Base-by-base conservation (phyloP, 805 yeast species). In the Starmerella stigmatis region DNA sequence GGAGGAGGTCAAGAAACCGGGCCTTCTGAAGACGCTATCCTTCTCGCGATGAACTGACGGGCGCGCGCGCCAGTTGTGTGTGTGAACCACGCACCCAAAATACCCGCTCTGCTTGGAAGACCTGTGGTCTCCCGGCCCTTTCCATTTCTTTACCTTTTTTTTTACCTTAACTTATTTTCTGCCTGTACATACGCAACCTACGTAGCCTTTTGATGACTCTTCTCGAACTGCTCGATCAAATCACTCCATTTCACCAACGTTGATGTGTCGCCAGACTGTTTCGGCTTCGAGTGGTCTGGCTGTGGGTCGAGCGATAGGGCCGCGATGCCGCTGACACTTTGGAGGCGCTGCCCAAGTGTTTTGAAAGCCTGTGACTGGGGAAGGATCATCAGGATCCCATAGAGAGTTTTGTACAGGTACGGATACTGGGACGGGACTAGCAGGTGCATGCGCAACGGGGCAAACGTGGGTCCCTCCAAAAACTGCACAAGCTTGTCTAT, bases 311-410 rank as follows among this genome's bases (percentile, higher is more conserved):
- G 30, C 27, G 63, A 64, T 26, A 66, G 53, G 31, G 57, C 58
- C 5, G 65, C 66, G 35, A 66, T 59, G 3, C 63, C 59, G 6
- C 66, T 57, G 17, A 81, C 73, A 29, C 83, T 69, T 41, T 74
- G 74, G 41, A 92, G 68, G 48, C 98, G 70, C 56, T 80, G 83
- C 52, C 81, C 81, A 52, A 92, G 69, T 0, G 83, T 76, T n/a
- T 74, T 77, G 60, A 85, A 92, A 0, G 97, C 94, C 11, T 84
- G 74, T 0, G 96, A 85, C 60, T 92, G 98, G 0, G 98, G 98
- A 41, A 92, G 64, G 5, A 92, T 71, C 98, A 92, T 92, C 48
- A 92, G 67, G 25, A 92, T 73, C 1, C 97, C 98, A 60, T 86
- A 92, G 25, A 92, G 71, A 43, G 95, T 83, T 59, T 86, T 85